Base-by-base conservation (phyloP, 768 basidiomycete species). In the Fibroporia radiculosa region DNA sequence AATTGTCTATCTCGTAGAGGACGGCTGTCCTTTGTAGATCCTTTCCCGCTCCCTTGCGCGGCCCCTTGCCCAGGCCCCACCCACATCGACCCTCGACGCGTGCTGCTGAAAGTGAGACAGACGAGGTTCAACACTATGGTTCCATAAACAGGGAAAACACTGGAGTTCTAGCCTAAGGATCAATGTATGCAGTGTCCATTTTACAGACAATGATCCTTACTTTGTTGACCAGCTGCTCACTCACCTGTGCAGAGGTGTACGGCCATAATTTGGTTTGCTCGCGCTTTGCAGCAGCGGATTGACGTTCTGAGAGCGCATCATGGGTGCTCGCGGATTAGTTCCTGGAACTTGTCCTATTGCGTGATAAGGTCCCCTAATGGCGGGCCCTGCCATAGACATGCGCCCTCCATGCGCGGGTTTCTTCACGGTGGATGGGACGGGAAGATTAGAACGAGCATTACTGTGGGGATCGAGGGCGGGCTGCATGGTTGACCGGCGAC, bases 11-110 rank as follows among this genome's bases (percentile, higher is more conserved):
- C 88, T 28, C 89, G 81, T 37, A 92, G 70, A 0, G 89, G 86
- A 6, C 93, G 78, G 26, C 74, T 65, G 55, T 96, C 93, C 54
- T 84, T 87, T 45, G 71, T 56, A 10, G 34, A 40, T 2, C 72
- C 60, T 60, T 83, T 82, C 49, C 69, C 75, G 16, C 70, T 64
- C n/a, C 68, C 50, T 13, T 77, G 73, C 2, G 73, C 72, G 3
- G 73, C 70, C 31, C 70, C 60, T 14, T 72, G 62, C 7, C 61
- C 64, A 4, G 72, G 74, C 2, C 78, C 78, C 20, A 67, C 65
- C 84, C 83, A 92, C 34, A 77, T 67, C 23, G 89, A 89, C n/a
- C 78, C 81, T 45, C 87, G 76, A 34, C 89, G 80, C 25, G 77
- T 75, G 53, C 82, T 89, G 57, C 78, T 80, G 55, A 6, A 42